Base-by-base conservation (phyloP, 2,329 filamentous ascomycete genomes). In the Coniochaeta prunicola region DNA sequence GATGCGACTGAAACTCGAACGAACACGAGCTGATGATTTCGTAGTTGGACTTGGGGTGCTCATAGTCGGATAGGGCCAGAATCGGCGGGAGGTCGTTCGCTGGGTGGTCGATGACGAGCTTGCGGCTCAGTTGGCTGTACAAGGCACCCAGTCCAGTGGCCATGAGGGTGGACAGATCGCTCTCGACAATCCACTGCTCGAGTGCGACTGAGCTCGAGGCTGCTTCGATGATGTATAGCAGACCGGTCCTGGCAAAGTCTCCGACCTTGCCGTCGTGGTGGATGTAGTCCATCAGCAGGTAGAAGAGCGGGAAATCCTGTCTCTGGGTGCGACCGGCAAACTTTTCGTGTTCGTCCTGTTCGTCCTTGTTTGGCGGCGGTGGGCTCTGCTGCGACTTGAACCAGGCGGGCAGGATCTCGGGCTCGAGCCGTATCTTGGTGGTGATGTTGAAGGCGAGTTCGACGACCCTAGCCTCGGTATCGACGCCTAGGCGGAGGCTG, bases 181-280 rank as follows among this genome's bases (percentile, higher is more conserved):
- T 97, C 70, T 96, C 92, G 53, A 97, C 91, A 63, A 99, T 90
- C 94, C 94, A 99, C 68, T 91, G 90, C 75, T 99, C 94, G 60
- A 99, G 74, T 1, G 86, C 83, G 21, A 86, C 83, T 0, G 92
- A 96, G 64, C 86, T 88, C 0, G 91, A 93, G 0, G 93, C 91
- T 0, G 91, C 90, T 74, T 97, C 93, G 65, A 97, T 96, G 60
- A 99, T 90, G 74, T 99, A 99, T 8, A 99, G 80, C 62, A 99
- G 73, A 0, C 94, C 94, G 0, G 94, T 99, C 59, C 94, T 82
- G 2, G 94, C 93, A 77, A 99, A 99, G 73, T 99, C 94, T 13
- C 94, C 94, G 19, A 96, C 89, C 59, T 93, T 88, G 45, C 94
- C 94, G 70, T 97, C 93, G 64, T 96, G 89, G 69, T 99, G 93